Evolutionary conservation across 345 rosid genomes (phyloP).

Genomic region (Carallia brachiata): DNA sequence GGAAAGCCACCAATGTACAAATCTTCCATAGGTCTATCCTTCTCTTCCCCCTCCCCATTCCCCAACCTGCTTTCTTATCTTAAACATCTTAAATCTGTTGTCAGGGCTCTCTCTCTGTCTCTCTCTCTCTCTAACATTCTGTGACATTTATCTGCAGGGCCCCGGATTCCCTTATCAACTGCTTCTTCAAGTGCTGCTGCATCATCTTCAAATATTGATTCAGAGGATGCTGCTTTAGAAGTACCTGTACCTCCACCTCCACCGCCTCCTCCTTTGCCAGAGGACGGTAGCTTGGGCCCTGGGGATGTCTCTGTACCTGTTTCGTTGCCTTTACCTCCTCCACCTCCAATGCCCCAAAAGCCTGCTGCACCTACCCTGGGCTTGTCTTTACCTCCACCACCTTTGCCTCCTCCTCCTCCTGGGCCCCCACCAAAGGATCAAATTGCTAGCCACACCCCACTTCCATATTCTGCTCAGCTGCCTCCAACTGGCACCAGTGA

Average conservation of each 20-base stretch:
- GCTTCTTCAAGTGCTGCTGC: constrained; percentile 60
- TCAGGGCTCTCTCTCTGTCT: constrained; percentile 11
- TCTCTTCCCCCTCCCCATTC: neutral
- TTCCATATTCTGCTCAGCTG: constrained; percentile 60
- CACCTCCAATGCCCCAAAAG: constrained; percentile 77
- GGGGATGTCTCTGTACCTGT: constrained; percentile 46
- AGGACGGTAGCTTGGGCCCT: constrained; percentile 30
- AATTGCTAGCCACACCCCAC: constrained; percentile 40
- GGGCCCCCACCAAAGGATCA: constrained; percentile 85
- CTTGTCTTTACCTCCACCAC: constrained; percentile 57
- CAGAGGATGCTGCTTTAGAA: constrained; percentile 56
- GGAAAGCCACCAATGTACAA: constrained; percentile 97
- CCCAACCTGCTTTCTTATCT: neutral
- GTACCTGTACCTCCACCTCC: constrained; percentile 63
- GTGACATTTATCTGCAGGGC: constrained; percentile 49
- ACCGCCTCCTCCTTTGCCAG: constrained; percentile 77
- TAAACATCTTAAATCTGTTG: neutral
- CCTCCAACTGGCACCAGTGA: constrained; percentile 56
- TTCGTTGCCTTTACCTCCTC: constrained; percentile 86
- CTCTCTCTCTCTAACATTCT: constrained; percentile 2
- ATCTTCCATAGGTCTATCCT: constrained; percentile 67
- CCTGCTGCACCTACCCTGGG: constrained; percentile 41
- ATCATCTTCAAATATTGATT: constrained; percentile 53
- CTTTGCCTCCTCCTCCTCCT: constrained; percentile 86
- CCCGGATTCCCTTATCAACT: constrained; percentile 68